Evolutionary conservation across 1,284 basidiomycete species (phyloP), one percentile per base, ranked within the genome.

Genomic region (Puccinia coronata): DNA sequence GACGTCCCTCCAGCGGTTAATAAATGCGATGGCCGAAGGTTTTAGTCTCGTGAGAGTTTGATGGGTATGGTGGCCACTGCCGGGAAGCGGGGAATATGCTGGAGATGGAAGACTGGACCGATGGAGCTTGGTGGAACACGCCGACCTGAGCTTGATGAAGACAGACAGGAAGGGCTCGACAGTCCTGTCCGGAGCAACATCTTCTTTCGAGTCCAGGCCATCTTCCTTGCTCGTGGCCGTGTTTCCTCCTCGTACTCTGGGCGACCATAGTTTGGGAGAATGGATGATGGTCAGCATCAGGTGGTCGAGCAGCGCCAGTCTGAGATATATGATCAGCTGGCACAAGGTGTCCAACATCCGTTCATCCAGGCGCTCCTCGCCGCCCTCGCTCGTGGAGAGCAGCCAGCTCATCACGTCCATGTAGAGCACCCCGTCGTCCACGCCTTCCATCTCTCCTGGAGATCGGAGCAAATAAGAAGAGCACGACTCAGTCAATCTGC

Each of bases 331-430:
- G 2, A 71, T 20, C 28, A 71, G 69, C 20, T 31, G 16, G 16
- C 70, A 14, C 31, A 53, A 20, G 9, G 53, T 16, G 11, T 72
- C 70, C 28, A 72, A 28, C 70, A 72, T 72, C 49, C 70, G 49
- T 53, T 23, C 25, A 31, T 72, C 49, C 28, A 51, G 28, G 14
- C 36, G 43, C 2, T 51, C 31, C 18, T 72, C 31, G 4, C 18
- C 43, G n/a, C 34, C 51, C 23, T 47, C 43, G 51, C 31, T 72
- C 9, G 70, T 31, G 11, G 70, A 72, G 23, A 72, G 49, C 31
- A 72, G 49, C 70, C 70, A 72, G 34, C 28, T 72, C 70, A 72
- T 72, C 25, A 72, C 31, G 28, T 72, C 49, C 25, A 72, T 72
- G 31, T 72, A 72, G 25, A 51, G n/a, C 47, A 53, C 69, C 63